These are phyloP conservation scores for Metschnikowia corniflorae DNA, from an alignment of 805 yeast species.

Conservation along the genomic window DNA sequence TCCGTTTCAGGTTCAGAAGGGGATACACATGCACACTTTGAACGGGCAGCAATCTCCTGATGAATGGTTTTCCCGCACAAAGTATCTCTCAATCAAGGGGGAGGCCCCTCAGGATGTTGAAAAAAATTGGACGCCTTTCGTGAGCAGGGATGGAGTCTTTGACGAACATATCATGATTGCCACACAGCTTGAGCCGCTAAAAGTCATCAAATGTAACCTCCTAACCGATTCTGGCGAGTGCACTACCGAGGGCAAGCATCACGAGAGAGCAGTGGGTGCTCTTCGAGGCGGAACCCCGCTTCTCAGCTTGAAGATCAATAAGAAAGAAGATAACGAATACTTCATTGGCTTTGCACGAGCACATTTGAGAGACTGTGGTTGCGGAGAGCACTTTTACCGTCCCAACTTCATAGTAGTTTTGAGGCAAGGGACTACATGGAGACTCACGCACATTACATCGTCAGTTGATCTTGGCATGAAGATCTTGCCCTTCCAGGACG, in stretches of 20 bases:
- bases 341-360: constrained; percentile 48
- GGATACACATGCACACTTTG: constrained; percentile 2
- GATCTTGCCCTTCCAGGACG: constrained; percentile 28
- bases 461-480: constrained; percentile 32
- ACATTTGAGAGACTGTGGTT: constrained; percentile 41
- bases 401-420: constrained; percentile 40
- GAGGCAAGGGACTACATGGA: constrained; percentile 21
- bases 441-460: constrained; percentile 27
- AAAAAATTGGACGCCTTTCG: constrained; percentile 40
- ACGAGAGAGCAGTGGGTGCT: constrained; percentile 16
- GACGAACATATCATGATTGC: constrained; percentile 29
- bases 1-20: constrained; percentile 19
- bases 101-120: constrained; percentile 14
- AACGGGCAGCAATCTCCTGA: background rate
- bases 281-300: constrained; percentile 23
- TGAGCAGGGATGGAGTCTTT: constrained; percentile 24
- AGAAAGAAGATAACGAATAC: constrained; percentile 28
- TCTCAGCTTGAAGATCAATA: constrained; percentile 9
- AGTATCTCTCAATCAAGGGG: constrained; percentile 7
- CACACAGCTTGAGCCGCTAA: constrained; percentile 31
- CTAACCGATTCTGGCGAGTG: constrained; percentile 22
- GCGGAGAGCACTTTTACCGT: constrained; percentile 41
- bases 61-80: constrained; percentile 8
- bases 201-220: constrained; percentile 28
- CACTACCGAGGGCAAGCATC: constrained; percentile 7